These are phyloP conservation scores for Mayamaea pseudoterrestris DNA, from an alignment of 108 stramenopile genomes.

Conservation along the genomic window DNA sequence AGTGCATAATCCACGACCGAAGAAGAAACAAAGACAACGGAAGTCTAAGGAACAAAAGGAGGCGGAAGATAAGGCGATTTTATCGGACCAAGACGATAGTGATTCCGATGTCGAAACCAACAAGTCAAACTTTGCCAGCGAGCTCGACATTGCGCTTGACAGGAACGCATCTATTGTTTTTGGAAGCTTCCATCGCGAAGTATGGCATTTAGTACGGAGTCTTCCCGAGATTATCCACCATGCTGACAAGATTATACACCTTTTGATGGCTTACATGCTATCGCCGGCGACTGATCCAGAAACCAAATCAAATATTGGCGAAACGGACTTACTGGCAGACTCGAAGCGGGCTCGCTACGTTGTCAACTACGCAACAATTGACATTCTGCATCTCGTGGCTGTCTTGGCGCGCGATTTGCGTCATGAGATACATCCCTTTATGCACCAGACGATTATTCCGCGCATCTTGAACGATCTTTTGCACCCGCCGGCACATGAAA, in stretches of 20 bases:
- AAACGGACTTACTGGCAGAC: not conserved
- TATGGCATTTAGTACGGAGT: constrained; percentile 59
- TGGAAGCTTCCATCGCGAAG: constrained; percentile 38
- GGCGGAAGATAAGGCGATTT: no score
- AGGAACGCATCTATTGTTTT: constrained; percentile 75
- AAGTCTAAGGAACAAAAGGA: no score
- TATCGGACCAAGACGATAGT: not conserved
- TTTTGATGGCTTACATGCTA: constrained; percentile 48
- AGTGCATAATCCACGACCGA: constrained; percentile 38
- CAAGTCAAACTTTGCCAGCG: constrained; percentile 44
- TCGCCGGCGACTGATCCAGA: constrained; percentile 25
- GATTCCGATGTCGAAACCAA: constrained; percentile 12
- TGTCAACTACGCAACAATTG: constrained; percentile 73
- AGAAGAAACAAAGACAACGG: constrained; percentile 5
- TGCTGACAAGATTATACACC: constrained; percentile 41
- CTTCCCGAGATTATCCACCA: constrained; percentile 75
- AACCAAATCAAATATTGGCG: constrained; percentile 10
- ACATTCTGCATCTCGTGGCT: constrained; percentile 67
- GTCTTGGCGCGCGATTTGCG: constrained; percentile 75
- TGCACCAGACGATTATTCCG: constrained; percentile 49
- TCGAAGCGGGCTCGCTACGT: constrained; percentile 20
- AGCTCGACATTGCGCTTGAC: constrained; percentile 64
- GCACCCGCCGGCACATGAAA: constrained; percentile 43
- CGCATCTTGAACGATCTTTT: constrained; percentile 65
- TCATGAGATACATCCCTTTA: constrained; percentile 67